Evolutionary conservation across 306 rosid species (phyloP).

Genomic region (Dicorynia guianensis): DNA sequence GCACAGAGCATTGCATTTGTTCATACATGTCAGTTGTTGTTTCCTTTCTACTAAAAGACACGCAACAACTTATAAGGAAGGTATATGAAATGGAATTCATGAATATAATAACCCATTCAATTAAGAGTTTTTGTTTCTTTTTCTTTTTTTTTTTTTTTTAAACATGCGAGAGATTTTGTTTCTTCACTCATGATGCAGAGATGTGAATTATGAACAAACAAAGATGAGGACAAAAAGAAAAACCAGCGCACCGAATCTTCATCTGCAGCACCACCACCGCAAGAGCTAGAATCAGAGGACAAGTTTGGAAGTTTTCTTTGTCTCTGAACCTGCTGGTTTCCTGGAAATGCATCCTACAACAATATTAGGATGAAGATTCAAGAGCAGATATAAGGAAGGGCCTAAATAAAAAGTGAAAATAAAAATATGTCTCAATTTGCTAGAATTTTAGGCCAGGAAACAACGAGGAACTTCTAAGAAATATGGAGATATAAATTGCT

Average conservation of each 20-base stretch:
- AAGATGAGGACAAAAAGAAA: constrained; percentile 21
- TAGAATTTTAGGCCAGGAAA: constrained; percentile 39
- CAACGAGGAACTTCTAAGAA: not conserved
- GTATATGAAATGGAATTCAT: constrained; percentile 8
- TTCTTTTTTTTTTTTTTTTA: too few relatives aligned
- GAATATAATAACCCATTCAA: not conserved
- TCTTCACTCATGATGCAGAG: constrained; percentile 1
- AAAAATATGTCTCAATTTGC: constrained; percentile 25
- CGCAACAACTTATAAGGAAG: constrained; percentile 11
- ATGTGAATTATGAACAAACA: not conserved
- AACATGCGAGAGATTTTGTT: not conserved
- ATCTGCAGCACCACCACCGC: constrained; percentile 55
- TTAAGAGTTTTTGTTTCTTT: not conserved
- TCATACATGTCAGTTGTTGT: constrained; percentile 11
- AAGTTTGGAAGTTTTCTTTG: constrained; percentile 48
- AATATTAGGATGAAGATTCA: constrained; percentile 43
- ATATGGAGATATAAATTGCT: not conserved
- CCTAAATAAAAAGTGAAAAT: constrained; percentile 1
- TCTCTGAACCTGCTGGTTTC: constrained; percentile 54
- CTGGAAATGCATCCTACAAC: constrained; percentile 54
- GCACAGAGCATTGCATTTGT: constrained; percentile 42
- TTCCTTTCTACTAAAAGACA: constrained; percentile 6
- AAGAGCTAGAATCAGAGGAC: constrained; percentile 65
- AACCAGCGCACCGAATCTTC: constrained; percentile 68
- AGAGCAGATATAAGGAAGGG: constrained; percentile 28